Conservation (phyloP, 2,329 filamentous ascomycete genomes). For the Fusarium devonianum region DNA sequence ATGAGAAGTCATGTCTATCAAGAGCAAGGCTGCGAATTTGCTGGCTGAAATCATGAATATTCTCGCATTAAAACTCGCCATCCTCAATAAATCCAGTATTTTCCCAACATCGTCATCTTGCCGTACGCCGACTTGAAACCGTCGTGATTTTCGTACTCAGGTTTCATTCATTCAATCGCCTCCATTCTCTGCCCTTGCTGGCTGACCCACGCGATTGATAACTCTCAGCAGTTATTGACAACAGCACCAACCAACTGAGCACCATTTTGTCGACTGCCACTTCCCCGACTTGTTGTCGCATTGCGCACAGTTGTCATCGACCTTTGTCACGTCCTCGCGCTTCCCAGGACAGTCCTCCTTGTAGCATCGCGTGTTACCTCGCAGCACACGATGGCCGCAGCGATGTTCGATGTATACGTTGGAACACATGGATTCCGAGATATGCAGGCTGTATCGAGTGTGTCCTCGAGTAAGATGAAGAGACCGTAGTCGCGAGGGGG, state of each 20-base stretch:
- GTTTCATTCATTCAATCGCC: slow-evolving; percentile 14
- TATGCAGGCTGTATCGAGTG: too few species aligned
- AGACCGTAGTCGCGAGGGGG: background rate
- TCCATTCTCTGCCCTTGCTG: background rate
- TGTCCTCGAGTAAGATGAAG: too few species aligned
- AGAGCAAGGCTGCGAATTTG: too few species aligned
- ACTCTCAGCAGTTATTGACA: slow-evolving; percentile 34
- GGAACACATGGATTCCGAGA: slow-evolving; percentile 44
- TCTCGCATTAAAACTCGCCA: too few species aligned
- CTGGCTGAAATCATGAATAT: too few species aligned
- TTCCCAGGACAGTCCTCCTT: slow-evolving; percentile 42
- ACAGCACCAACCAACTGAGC: slow-evolving; percentile 46
- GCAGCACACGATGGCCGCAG: slow-evolving; percentile 47
- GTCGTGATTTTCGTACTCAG: too few species aligned
- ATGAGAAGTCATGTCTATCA: background rate
- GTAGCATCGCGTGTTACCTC: slow-evolving; percentile 49
- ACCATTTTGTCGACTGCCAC: slow-evolving; percentile 48
- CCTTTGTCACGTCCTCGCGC: slow-evolving; percentile 43
- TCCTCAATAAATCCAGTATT: too few species aligned
- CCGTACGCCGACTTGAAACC: too few species aligned
- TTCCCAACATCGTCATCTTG: too few species aligned
- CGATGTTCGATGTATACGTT: slow-evolving; percentile 46
- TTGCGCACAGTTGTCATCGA: slow-evolving; percentile 46
- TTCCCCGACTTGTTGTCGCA: slow-evolving; percentile 43
- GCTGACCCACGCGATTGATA: background rate